A percentile compares a stretch with the other conserved stretches of the same genome.
Conservation (phyloP, 495 filamentous ascomycete genomes). For the Penicillium coffeae region DNA sequence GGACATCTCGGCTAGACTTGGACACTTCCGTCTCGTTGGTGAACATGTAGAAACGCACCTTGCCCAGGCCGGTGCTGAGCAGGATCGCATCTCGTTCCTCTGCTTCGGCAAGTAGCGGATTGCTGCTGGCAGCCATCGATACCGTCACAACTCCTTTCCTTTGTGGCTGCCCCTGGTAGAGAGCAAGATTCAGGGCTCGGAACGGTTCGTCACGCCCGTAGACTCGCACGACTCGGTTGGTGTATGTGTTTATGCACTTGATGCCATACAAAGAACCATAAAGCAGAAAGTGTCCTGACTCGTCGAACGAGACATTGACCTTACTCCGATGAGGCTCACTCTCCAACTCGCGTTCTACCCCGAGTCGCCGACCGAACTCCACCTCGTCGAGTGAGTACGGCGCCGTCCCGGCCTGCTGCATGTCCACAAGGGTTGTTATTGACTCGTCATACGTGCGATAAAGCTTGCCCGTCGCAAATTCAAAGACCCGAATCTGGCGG, state of each 20-base stretch:
- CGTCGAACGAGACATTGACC: conserved; percentile 88
- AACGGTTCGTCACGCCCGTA: conserved; percentile 88
- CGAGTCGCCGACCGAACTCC: conserved; percentile 88
- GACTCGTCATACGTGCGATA: conserved; percentile 94
- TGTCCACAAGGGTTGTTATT: conserved; percentile 75
- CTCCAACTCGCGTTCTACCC: conserved; percentile 83
- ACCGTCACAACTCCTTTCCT: conserved; percentile 89
- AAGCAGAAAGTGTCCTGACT: conserved; percentile 90
- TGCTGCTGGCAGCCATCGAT: conserved; percentile 94
- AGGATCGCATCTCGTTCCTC: conserved; percentile 90
- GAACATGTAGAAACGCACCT: conserved; percentile 97
- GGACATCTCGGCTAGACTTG: conserved; percentile 83
- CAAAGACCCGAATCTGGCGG: conserved; percentile 85
- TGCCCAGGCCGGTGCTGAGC: conserved; percentile 75
- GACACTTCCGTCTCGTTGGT: conserved; percentile 82
- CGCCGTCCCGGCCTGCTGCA: conserved; percentile 89
- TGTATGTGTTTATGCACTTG: conserved; percentile 92
- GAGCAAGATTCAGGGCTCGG: conserved; percentile 70
- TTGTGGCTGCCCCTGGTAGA: conserved; percentile 95
- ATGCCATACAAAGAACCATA: conserved; percentile 88
- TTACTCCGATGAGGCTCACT: conserved; percentile 61
- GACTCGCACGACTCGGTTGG: conserved; percentile 82
- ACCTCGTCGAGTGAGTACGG: conserved; percentile 75
- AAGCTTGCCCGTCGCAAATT: conserved; percentile 83
- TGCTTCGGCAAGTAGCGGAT: conserved; percentile 89